Percentiles rank a stretch among this genome's conserved stretches.
phyloP scores from a whole-genome alignment of 140 eudicot genomes.

The Bidens hawaiensis region DNA sequence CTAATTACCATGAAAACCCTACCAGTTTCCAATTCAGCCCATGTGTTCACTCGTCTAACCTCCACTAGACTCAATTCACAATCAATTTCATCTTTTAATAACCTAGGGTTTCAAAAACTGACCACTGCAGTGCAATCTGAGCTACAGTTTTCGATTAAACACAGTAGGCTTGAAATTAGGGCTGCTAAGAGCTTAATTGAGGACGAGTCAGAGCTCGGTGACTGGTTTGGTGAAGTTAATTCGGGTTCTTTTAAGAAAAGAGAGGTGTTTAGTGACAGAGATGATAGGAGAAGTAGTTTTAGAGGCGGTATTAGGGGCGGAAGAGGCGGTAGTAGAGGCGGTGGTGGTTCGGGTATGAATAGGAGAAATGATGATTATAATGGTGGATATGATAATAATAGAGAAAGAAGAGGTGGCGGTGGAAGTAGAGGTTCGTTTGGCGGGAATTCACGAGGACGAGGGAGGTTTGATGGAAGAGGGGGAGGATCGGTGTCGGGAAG shows the following conservation, averaged over 20 bases:
- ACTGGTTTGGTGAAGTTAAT: slow-evolving; percentile 67
- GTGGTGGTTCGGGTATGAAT: slow-evolving; percentile 24
- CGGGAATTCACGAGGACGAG: slow-evolving; percentile 30
- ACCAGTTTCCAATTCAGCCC: slow-evolving; percentile 20
- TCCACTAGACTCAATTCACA: slow-evolving; percentile 47
- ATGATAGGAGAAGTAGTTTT: slow-evolving; percentile 18
- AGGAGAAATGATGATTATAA: slow-evolving; percentile 21
- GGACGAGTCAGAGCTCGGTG: slow-evolving; percentile 68
- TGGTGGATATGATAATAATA: slow-evolving; percentile 13
- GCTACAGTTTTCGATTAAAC: slow-evolving; percentile 18
- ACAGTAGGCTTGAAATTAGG: slow-evolving; percentile 28
- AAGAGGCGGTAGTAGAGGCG: slow-evolving; percentile 29
- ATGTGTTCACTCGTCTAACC: slow-evolving; percentile 32
- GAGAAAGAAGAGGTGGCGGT: slow-evolving; percentile 22
- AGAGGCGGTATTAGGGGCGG: slow-evolving; percentile 29
- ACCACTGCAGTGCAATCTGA: neutral
- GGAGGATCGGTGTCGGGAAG: slow-evolving; percentile 19
- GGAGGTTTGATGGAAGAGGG: slow-evolving; percentile 36
- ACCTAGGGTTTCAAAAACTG: slow-evolving; percentile 26
- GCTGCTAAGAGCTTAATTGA: slow-evolving; percentile 61
- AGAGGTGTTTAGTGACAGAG: slow-evolving; percentile 29
- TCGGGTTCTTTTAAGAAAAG: slow-evolving; percentile 36
- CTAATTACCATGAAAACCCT: slow-evolving; percentile 40
- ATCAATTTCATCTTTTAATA: slow-evolving; percentile 27
- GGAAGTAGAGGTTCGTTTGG: slow-evolving; percentile 19